Evolutionary conservation across 768 basidiomycete species (phyloP), one percentile per base, ranked within the genome.

Genomic region (Phaeotremella skinneri): DNA sequence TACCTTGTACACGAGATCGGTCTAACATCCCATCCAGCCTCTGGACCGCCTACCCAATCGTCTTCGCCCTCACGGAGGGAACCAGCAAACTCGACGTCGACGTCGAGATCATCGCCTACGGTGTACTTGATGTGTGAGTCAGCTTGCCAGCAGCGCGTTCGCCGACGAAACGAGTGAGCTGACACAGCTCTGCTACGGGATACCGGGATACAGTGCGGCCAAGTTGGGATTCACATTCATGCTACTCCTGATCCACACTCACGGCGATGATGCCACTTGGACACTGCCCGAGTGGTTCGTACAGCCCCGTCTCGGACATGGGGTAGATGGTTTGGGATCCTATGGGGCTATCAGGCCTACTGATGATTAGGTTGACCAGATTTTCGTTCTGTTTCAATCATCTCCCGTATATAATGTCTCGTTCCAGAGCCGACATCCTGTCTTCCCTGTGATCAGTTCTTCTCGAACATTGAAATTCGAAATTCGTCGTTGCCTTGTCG

Each of bases 1-100:
- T 42, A 42, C 47, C 16, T 26, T 48, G 43, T 27, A 59, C 49
- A 17, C 29, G 34, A 23, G 27, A 55, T 11, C 56, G 59, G 56
- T 61, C 58, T 25, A 43, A 55, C 32, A 47, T 61, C 17, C 5
- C 14, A 0, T 23, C 23, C 42, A 68, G 64, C 26, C 66, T 76
- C 45, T 76, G 75, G 75, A 63, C 63, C 4, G 75, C 63, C 51
- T 76, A 76, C 66, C 73, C 73, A 2, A 68, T 76, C 55, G 69
- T 76, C 55, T 73, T 67, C 48, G 75, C 60, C 47, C 59, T 76
- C n/a, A 63, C 68, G 39, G 73, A 73, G 50, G 75, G 73, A 7
- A 66, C 66, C 49, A 72, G 68, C 64, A 71, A 55, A 54, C 61
- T 76, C 58, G 60, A 56, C 26, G 70, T 74, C 53, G 61, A 75